Evolutionary conservation across 345 rosid genomes (phyloP).

Genomic region (Gynandropsis gynandra): DNA sequence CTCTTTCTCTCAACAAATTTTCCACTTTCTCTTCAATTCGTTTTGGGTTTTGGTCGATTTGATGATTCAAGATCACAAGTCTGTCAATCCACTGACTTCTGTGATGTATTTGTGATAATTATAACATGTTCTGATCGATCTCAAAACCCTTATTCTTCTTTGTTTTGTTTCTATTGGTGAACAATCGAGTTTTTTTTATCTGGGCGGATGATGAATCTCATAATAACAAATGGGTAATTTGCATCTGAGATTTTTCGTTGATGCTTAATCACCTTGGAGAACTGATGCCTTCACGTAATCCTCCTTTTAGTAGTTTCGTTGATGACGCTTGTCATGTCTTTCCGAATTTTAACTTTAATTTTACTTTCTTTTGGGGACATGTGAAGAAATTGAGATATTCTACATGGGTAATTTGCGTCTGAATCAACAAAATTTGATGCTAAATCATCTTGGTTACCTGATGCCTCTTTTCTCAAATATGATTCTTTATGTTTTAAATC

Average conservation of each 20-base stretch:
- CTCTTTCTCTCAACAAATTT: neutral
- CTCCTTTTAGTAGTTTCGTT: no score
- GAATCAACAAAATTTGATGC: no score
- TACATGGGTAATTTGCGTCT: no score
- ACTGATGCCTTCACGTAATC: conserved; percentile 20
- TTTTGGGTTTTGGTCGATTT: conserved; percentile 12
- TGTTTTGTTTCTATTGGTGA: neutral
- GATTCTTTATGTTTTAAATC: no score
- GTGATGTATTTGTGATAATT: conserved; percentile 28
- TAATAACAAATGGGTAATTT: conserved; percentile 20
- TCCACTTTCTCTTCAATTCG: neutral
- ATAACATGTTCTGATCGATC: conserved; percentile 29
- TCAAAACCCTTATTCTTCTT: neutral
- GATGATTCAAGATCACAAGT: conserved; percentile 19
- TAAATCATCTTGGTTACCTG: no score
- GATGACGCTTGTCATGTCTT: no score
- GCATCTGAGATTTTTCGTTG: conserved; percentile 24
- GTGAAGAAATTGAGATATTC: no score
- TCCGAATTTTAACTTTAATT: no score
- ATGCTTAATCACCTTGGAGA: conserved; percentile 33
- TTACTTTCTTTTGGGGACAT: conserved; percentile 16
- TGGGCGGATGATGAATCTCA: conserved; percentile 23
- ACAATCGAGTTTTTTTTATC: neutral
- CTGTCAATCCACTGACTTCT: conserved; percentile 28
- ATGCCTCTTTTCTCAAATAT: no score